These are phyloP conservation scores for Penicillium oxalicum DNA, from an alignment of 2,329 filamentous ascomycete species.

Conservation along the genomic window DNA sequence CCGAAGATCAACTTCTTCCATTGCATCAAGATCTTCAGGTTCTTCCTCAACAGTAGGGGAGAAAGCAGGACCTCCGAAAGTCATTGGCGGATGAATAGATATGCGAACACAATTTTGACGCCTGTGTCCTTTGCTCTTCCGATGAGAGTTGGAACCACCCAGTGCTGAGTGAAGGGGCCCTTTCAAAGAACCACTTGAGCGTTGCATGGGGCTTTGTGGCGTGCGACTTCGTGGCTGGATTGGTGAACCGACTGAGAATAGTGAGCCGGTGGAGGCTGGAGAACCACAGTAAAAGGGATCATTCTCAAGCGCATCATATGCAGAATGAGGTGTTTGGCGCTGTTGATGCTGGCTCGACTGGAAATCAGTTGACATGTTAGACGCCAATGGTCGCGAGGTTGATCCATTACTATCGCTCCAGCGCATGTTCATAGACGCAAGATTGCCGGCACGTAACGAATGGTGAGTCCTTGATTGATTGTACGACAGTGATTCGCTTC, in stretches of 20 bases:
- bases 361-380: slow-evolving; percentile 15
- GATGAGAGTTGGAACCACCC: slow-evolving; percentile 28
- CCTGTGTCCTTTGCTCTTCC: slow-evolving; percentile 37
- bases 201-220: slow-evolving; percentile 20
- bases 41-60: slow-evolving; percentile 32
- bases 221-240: slow-evolving; percentile 11
- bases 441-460: slow-evolving; percentile 13
- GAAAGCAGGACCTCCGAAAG: slow-evolving; percentile 30
- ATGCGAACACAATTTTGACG: slow-evolving; percentile 42
- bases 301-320: slow-evolving; percentile 14
- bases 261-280: slow-evolving; percentile 11
- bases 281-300: slow-evolving; percentile 26
- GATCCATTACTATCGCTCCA: not conserved
- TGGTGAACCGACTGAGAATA: slow-evolving; percentile 18
- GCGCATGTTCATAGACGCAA: slow-evolving; percentile 5
- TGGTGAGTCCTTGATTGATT: slow-evolving; percentile 17
- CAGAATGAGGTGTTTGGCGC: slow-evolving; percentile 20
- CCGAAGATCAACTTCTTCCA: slow-evolving; percentile 25
- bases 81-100: slow-evolving; percentile 33
- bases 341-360: slow-evolving; percentile 20
- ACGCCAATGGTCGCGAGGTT: slow-evolving; percentile 11
- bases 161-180: slow-evolving; percentile 27
- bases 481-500: slow-evolving; percentile 28
- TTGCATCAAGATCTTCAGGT: slow-evolving; percentile 30
- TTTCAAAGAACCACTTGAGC: slow-evolving; percentile 18